Conservation (phyloP, 1,139 yeast genomes). For the Protomyces arabidopsidicola region DNA sequence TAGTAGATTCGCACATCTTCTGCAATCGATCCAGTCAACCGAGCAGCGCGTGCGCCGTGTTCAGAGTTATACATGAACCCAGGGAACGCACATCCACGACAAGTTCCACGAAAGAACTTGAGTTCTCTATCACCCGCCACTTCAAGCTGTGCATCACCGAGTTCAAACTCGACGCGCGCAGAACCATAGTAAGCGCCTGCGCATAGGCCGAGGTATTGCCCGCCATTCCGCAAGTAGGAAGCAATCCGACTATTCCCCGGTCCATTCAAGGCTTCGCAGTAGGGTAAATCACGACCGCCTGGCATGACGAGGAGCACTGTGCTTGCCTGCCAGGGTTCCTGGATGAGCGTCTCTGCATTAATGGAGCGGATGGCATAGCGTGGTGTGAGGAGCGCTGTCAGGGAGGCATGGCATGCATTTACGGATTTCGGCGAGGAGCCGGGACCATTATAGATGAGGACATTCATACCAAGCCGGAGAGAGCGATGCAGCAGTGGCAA, state of each 20-base stretch:
- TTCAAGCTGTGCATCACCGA: slow-evolving; percentile 62
- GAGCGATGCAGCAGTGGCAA: not conserved
- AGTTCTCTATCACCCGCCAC: slow-evolving; percentile 82
- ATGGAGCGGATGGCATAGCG: slow-evolving; percentile 74
- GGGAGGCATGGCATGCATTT: not conserved
- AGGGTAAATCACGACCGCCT: slow-evolving; percentile 94
- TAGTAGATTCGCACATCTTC: slow-evolving; percentile 45
- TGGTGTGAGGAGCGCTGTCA: slow-evolving; percentile 21
- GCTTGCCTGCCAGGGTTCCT: slow-evolving; percentile 75
- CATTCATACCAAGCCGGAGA: slow-evolving; percentile 9
- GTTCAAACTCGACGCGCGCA: slow-evolving; percentile 75
- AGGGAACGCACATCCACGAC: slow-evolving; percentile 72
- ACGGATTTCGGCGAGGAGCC: slow-evolving; percentile 13
- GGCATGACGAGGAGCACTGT: slow-evolving; percentile 81
- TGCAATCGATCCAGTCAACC: not conserved
- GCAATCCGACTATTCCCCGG: slow-evolving; percentile 56
- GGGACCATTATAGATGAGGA: slow-evolving; percentile 21
- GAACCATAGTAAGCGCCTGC: slow-evolving; percentile 94
- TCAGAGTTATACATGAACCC: slow-evolving; percentile 80
- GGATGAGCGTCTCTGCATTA: slow-evolving; percentile 54
- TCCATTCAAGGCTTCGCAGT: slow-evolving; percentile 67
- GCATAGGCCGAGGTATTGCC: slow-evolving; percentile 78
- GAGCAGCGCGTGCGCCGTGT: slow-evolving; percentile 53
- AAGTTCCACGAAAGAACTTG: slow-evolving; percentile 71
- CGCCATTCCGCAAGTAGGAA: slow-evolving; percentile 71